Percentiles rank a stretch among this genome's conserved stretches.
Conservation (phyloP, 345 rosid genomes). For the Geranium brycei region DNA sequence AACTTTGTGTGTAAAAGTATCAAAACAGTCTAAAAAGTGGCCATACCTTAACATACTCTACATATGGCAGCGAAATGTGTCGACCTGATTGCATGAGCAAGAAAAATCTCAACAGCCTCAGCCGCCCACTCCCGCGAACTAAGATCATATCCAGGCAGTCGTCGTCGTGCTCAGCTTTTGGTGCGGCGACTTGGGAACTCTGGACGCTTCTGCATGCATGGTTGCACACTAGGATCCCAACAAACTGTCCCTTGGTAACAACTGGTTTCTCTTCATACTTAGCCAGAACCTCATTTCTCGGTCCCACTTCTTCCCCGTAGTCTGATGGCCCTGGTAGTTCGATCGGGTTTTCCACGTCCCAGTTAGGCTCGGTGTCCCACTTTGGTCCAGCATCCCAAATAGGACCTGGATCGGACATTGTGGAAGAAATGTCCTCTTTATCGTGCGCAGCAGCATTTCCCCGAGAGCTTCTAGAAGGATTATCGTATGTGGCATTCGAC, state of each 20-base stretch:
- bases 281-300: slow-evolving; percentile 38
- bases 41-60: slow-evolving; percentile 83
- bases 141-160: slow-evolving; percentile 71
- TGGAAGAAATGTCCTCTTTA: slow-evolving; percentile 87
- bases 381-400: slow-evolving; percentile 96
- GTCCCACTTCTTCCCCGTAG: slow-evolving; percentile 43
- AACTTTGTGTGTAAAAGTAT: neutral
- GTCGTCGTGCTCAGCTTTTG: slow-evolving; percentile 81
- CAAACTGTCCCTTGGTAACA: slow-evolving; percentile 62
- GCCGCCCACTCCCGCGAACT: slow-evolving; percentile 86
- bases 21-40: neutral
- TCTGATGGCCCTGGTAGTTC: slow-evolving; percentile 79
- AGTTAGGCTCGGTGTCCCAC: slow-evolving; percentile 74
- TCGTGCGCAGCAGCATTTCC: slow-evolving; percentile 65
- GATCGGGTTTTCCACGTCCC: slow-evolving; percentile 74
- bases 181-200: slow-evolving; percentile 93
- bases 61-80: slow-evolving; percentile 88
- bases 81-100: slow-evolving; percentile 52
- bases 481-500: slow-evolving; percentile 49
- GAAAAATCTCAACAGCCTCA: slow-evolving; percentile 73
- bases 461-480: slow-evolving; percentile 59
- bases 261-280: slow-evolving; percentile 68
- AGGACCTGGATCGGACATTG: slow-evolving; percentile 94
- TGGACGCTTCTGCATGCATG: slow-evolving; percentile 96
- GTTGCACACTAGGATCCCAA: slow-evolving; percentile 87